Base-by-base conservation (phyloP, 225 moss, liverwort and hornwort species). In the Straminergon stramineum region DNA sequence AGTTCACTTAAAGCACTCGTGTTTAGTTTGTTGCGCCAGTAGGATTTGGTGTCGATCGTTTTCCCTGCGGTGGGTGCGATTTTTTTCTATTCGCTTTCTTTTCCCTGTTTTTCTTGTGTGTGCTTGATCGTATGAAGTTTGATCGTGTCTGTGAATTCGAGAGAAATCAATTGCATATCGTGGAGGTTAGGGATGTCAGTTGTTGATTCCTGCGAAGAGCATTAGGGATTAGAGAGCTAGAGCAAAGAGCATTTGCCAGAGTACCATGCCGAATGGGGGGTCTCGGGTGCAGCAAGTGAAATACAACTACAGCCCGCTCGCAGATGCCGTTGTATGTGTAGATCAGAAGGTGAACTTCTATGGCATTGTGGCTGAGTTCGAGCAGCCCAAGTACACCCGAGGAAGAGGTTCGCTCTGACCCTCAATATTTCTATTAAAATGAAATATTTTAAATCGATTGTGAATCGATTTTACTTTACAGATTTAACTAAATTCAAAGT, bases 351-450 rank as follows among this genome's bases (percentile, higher is more conserved):
- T 96, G 60, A 96, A 98, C 91, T 94, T 98, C 80, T 98, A 96
- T 79, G 98, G 96, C 74, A 93, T 96, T 76, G 96, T 98, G 73
- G 86, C 93, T 56, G 98, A 96, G 90, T 98, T 96, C 77, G 96
- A 97, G 79, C 94, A 95, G 90, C 98, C 98, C 31, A 96, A 93
- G 89, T 55, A n/a, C 60, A 97, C 98, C 79, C 94, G 95, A 74
- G 96, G 96, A 84, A 17, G 23, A 84, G 95, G 95, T 95, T 71
- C 31, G 79, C 85, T 91, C 82, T 84, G 87, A 28, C 57, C 70
- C 64, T 89, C 32, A 41, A 20, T 31, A 20, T 43, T 61, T 43
- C 31, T 62, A 82, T 45, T 30, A 9, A 10, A 61, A n/a, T n/a
- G 9, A 43, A 20, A 9, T 43, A 41, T 21, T 60, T 43, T 27